phyloP scores from a whole-genome alignment of 176 grass and related monocot genomes.

The Chrysopogon serrulatus region DNA sequence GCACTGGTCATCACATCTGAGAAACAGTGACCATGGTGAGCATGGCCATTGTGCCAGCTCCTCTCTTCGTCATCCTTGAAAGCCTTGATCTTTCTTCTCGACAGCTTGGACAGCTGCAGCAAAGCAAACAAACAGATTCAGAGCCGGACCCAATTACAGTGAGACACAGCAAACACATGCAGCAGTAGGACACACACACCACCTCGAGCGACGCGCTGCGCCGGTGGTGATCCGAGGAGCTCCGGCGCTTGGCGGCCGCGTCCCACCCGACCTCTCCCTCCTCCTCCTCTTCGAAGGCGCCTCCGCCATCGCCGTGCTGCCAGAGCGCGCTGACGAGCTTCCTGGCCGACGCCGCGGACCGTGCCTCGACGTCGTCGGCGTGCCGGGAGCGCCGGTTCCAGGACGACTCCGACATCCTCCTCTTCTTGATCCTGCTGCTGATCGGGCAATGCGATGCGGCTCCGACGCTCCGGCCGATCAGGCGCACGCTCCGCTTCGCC shows the following conservation, averaged over 20 bases:
- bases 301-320: constrained; percentile 14
- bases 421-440: neutral
- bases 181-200: neutral
- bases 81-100: constrained; percentile 21
- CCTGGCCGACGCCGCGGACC: constrained; percentile 48
- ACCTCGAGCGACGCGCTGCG: constrained; percentile 37
- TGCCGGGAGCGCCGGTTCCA: neutral
- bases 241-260: neutral
- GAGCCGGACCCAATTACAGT: neutral
- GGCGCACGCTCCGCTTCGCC: constrained; percentile 31
- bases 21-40: neutral
- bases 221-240: constrained; percentile 28
- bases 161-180: neutral
- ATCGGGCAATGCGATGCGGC: constrained; percentile 8
- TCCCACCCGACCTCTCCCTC: neutral
- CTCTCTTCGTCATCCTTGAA: constrained; percentile 25
- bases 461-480: neutral
- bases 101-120: constrained; percentile 18
- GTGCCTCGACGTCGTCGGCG: constrained; percentile 4
- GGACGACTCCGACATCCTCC: constrained; percentile 47
- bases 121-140: neutral
- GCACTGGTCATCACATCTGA: constrained; percentile 18
- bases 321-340: constrained; percentile 69
- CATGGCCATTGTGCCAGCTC: constrained; percentile 14
- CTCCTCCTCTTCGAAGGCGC: constrained; percentile 2